These are phyloP conservation scores for Colletotrichum spinosum DNA, from an alignment of 2,329 filamentous ascomycete species.

Conservation along the genomic window DNA sequence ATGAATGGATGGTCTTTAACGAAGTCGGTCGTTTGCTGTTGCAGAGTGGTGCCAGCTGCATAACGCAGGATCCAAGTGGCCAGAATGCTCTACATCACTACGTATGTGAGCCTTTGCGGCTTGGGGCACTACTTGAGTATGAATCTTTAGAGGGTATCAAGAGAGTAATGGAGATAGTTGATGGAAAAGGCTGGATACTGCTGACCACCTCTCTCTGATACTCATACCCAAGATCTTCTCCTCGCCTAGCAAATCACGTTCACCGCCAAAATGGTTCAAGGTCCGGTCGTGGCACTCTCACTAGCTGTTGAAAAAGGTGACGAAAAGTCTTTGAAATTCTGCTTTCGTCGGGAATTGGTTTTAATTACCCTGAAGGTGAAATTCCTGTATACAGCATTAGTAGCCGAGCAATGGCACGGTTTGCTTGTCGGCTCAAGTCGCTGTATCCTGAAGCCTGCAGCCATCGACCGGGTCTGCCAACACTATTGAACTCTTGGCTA, in stretches of 20 bases:
- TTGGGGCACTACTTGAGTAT: neutral
- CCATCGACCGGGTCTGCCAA: neutral
- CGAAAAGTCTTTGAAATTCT: fast-evolving
- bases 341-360: neutral
- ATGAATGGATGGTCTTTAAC: neutral
- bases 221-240: neutral
- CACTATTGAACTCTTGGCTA: neutral
- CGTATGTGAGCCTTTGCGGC: neutral
- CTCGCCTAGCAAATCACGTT: neutral
- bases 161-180: neutral
- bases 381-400: neutral
- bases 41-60: neutral
- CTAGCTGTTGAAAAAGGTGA: neutral
- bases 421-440: neutral
- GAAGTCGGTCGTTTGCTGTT: neutral
- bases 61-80: neutral
- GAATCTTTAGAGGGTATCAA: neutral
- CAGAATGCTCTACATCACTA: neutral
- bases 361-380: fast-evolving
- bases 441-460: neutral
- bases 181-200: neutral
- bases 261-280: neutral
- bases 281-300: neutral
- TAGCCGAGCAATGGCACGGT: fast-evolving
- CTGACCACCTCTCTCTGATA: neutral